Evolutionary conservation across 2,329 filamentous ascomycete species (phyloP).

Genomic region (Ascochyta viciae-villosae): DNA sequence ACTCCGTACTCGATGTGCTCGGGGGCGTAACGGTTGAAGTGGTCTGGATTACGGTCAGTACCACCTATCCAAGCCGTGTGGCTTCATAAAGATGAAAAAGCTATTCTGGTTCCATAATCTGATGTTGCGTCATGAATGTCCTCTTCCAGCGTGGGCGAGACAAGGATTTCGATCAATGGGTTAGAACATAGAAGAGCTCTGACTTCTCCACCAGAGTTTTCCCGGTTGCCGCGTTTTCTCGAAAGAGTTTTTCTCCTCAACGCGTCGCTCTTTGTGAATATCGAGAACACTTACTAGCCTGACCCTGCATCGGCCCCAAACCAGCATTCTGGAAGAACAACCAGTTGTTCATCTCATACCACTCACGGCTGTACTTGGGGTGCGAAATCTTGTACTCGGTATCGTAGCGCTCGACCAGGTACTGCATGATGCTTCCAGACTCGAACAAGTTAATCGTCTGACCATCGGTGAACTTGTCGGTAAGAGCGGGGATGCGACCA

Average conservation of each 20-base stretch:
- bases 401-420: constrained; percentile 83
- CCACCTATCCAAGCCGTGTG: not conserved
- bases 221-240: not conserved
- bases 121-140: not conserved
- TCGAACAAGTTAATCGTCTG: constrained; percentile 80
- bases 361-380: constrained; percentile 73
- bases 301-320: constrained; percentile 81
- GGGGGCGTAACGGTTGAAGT: constrained; percentile 83
- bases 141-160: not conserved
- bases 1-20: constrained; percentile 84
- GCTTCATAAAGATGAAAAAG: not conserved
- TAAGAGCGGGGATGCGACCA: constrained; percentile 86
- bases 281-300: constrained; percentile 58
- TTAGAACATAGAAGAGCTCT: not conserved
- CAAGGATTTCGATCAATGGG: not conserved
- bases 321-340: constrained; percentile 75
- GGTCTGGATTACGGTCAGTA: constrained; percentile 58
- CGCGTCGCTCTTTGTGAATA: not conserved
- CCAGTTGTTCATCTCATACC: constrained; percentile 81
- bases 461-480: constrained; percentile 76
- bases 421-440: constrained; percentile 82
- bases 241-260: no score
- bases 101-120: not conserved
- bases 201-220: not conserved
- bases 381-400: constrained; percentile 83